Conservation (phyloP, 2,329 filamentous ascomycete genomes). For the Penicillium sp. region DNA sequence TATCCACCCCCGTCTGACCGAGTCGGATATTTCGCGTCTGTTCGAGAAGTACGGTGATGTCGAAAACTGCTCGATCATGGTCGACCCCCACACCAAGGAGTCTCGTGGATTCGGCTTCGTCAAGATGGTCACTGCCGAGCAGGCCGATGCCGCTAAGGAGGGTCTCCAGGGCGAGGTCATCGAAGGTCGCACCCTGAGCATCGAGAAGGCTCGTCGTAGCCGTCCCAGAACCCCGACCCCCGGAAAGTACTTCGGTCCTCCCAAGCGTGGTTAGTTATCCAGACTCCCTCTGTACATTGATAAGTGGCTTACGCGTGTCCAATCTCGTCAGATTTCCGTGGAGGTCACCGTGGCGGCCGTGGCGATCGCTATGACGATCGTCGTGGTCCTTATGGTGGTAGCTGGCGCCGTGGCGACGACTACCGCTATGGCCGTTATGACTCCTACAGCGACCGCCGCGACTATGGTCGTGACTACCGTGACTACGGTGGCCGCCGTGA, state of each 20-base stretch:
- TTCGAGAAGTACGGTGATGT: slow-evolving; percentile 99
- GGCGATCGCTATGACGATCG: slow-evolving; percentile 47
- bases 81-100: slow-evolving; percentile 95
- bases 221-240: slow-evolving; percentile 92
- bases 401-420: slow-evolving; percentile 41
- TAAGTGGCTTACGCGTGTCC: no score
- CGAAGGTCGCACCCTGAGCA: slow-evolving; percentile 90
- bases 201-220: slow-evolving; percentile 94
- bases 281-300: no score
- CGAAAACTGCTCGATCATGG: slow-evolving; percentile 99
- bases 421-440: slow-evolving; percentile 41
- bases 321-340: no score
- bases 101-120: slow-evolving; percentile 98
- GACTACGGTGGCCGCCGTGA: slow-evolving; percentile 40
- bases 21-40: slow-evolving; percentile 82
- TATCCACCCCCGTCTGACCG: slow-evolving; percentile 83
- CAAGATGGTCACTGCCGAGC: slow-evolving; percentile 92
- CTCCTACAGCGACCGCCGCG: slow-evolving; percentile 46
- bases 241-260: slow-evolving; percentile 97
- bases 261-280: slow-evolving; percentile 76
- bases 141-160: slow-evolving; percentile 94
- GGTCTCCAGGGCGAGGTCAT: slow-evolving; percentile 89
- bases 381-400: slow-evolving; percentile 44
- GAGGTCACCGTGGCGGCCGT: slow-evolving; percentile 39
- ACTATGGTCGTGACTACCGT: slow-evolving; percentile 55